Evolutionary conservation across 1,139 yeast species (phyloP), one percentile per base, ranked within the genome.

Genomic region (Scheffersomyces illinoinensis): DNA sequence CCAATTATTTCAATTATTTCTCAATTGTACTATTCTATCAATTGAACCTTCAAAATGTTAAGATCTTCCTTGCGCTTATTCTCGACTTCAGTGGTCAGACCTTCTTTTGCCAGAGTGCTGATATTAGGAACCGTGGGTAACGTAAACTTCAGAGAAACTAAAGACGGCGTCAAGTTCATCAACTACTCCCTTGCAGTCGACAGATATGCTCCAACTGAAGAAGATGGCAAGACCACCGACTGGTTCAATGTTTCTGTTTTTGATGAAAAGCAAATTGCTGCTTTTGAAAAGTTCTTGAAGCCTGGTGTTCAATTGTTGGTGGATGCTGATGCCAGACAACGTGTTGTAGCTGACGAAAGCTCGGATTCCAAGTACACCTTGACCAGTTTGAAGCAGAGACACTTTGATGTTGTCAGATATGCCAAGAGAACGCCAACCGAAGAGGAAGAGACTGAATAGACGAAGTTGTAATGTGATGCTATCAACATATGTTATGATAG

Each of bases 101-200:
- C 60, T 47, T 72, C 77, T 20, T 79, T 79, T 64, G 84, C 85
- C 62, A 76, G 74, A 61, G 75, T 78, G 71, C 79, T 75, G 66
- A 71, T 81, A 62, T 67, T 79, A 56, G 85, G 85, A 24, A 71
- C 77, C 39, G 82, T 81, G 23, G 84, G 84, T 19, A 69, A 62
- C 58, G 74, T 80, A 58, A 68, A 73, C 56, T 66, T 71, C 60
- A 76, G 71, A 64, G 83, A 79, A 70, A 74, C 81, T 61, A 74
- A 70, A 58, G 75, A 72, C 57, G 82, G 82, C 49, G 65, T 63
- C 53, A 78, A 76, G 60, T 80, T 74, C 67, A 71, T 79, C 67
- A 73, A 70, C 58, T 81, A 81, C 69, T 74, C 82, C 18, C 76
- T 81, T 61, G 85, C 84, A 14, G 84, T 81, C 47, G 74, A 77